phyloP scores from a whole-genome alignment of 1,139 yeast species.

The Diutina pseudorugosa region DNA sequence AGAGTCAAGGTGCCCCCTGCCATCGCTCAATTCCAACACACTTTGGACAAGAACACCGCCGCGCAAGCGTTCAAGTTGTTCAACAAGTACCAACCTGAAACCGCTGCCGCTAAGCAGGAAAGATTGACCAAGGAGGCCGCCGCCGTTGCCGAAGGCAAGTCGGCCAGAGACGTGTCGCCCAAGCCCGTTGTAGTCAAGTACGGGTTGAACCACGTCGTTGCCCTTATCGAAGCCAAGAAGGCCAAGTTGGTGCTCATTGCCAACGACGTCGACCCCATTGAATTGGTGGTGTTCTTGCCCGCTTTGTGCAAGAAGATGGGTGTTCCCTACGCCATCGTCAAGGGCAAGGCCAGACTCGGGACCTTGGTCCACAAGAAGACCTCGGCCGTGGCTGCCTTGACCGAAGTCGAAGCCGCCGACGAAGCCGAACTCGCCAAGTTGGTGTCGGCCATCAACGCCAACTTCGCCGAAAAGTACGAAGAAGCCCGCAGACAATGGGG shows the following conservation, averaged over 20 bases:
- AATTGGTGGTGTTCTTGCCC: conserved; percentile 90
- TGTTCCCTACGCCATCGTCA: conserved; percentile 95
- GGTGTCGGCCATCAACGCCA: conserved; percentile 83
- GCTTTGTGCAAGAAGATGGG: conserved; percentile 99
- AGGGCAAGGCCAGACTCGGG: conserved; percentile 98
- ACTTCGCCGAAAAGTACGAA: conserved; percentile 87
- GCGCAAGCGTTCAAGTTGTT: conserved; percentile 91
- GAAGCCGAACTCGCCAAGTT: conserved; percentile 89
- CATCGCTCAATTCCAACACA: conserved; percentile 87
- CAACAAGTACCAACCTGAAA: conserved; percentile 98
- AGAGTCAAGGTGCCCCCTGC: conserved; percentile 99
- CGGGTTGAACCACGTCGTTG: conserved; percentile 97
- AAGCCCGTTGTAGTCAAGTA: conserved; percentile 94
- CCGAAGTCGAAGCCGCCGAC: conserved; percentile 89
- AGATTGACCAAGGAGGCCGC: conserved; percentile 98
- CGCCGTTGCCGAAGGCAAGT: conserved; percentile 95
- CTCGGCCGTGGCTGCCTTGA: conserved; percentile 92
- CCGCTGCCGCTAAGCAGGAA: conserved; percentile 94
- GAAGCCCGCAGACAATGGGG: conserved; percentile 98
- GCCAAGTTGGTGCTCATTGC: conserved; percentile 94
- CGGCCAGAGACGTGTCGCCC: conserved; percentile 88
- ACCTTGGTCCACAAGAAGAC: conserved; percentile 96
- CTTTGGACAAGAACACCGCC: conserved; percentile 97
- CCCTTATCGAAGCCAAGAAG: conserved; percentile 84
- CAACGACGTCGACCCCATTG: conserved; percentile 98